These are phyloP conservation scores for Blastosporella zonata DNA, from an alignment of 1,284 basidiomycete species.

Conservation along the genomic window DNA sequence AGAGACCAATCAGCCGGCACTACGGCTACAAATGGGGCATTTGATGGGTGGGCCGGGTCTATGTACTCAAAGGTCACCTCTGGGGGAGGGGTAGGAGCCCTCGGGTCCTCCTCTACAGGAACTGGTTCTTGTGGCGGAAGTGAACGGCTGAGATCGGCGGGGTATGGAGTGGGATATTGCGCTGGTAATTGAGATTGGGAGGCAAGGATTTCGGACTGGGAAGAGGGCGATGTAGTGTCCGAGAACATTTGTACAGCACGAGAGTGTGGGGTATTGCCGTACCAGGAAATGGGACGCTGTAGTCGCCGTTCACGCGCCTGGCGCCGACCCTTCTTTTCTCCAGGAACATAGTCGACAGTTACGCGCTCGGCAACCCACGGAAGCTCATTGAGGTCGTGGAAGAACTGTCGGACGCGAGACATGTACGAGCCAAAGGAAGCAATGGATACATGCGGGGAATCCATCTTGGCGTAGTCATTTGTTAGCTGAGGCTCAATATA, in stretches of 20 bases:
- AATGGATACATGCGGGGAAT: constrained; percentile 26
- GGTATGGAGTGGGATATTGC: background rate
- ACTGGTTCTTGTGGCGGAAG: background rate
- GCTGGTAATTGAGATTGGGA: background rate
- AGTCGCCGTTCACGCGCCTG: constrained; percentile 7
- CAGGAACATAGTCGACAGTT: constrained; percentile 39
- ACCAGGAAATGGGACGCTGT: constrained; percentile 16
- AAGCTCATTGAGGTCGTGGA: constrained; percentile 29
- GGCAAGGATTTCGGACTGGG: background rate
- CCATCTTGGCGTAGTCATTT: constrained; percentile 37
- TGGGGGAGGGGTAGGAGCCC: background rate
- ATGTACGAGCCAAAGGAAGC: constrained; percentile 30
- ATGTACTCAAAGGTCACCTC: constrained; percentile 1
- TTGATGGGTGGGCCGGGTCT: background rate
- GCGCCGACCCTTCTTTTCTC: constrained; percentile 23
- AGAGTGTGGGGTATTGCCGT: constrained; percentile 8
- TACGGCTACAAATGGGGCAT: constrained; percentile 4
- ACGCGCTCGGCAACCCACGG: constrained; percentile 38
- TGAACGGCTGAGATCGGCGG: background rate
- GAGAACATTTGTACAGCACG: constrained; percentile 11
- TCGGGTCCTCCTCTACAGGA: background rate
- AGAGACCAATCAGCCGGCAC: constrained; percentile 6
- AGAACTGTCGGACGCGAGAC: constrained; percentile 29
- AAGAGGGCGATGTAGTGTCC: constrained; percentile 10
- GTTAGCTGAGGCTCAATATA: constrained; percentile 25